Base-by-base conservation (phyloP, 345 rosid genomes). In the Erodium maritimum region DNA sequence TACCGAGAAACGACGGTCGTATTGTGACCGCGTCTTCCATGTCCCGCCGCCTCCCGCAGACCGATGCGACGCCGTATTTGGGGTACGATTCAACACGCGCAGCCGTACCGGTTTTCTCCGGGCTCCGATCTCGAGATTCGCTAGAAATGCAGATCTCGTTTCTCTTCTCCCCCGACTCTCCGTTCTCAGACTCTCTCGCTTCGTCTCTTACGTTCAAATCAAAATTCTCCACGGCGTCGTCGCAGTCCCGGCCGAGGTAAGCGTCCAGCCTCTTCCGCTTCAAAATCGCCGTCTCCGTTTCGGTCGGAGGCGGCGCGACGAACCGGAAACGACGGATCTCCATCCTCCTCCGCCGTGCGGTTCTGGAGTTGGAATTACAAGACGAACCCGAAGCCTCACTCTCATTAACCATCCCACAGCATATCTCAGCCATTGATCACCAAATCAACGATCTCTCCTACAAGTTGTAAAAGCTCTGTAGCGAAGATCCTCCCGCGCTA, bases 21-120 rank as follows among this genome's bases (percentile, higher is more conserved):
- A 71, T 58, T 25, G 85, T 69, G 2, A 84, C 85, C 2, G 95
- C 78, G 56, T 87, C 95, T 58, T 87, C 95, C 95, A 87, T 87
- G 20, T 80, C 88, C 68, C 91, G 71, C 61, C 91, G 68, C 52
- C 88, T 69, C 3, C 95, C 95, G 50, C 91, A 84, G 1, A 82
- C 83, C 0, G 87, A 84, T 24, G 88, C 66, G 25, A 68, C 67
- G 33, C 95, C 95, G 71, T 68, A 84, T 67, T 75, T 84, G 1
- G 83, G 86, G 25, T 83, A 70, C 24, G 80, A 80, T 18, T 17
- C n/a, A 6, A 9, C 33, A 63, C 37, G 37, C 37, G 37, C 37
- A 6, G 37, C 37, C 37, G 37, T 29, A 11, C 37, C 37, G 37
- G 37, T 29, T 4, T 29, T 29, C 9, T 29, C 9, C 37, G 9